A percentile compares a stretch with the other conserved stretches of the same genome.
These are phyloP conservation scores for Pichia cabralensis DNA, from an alignment of 805 yeast genomes.

Conservation along the genomic window DNA sequence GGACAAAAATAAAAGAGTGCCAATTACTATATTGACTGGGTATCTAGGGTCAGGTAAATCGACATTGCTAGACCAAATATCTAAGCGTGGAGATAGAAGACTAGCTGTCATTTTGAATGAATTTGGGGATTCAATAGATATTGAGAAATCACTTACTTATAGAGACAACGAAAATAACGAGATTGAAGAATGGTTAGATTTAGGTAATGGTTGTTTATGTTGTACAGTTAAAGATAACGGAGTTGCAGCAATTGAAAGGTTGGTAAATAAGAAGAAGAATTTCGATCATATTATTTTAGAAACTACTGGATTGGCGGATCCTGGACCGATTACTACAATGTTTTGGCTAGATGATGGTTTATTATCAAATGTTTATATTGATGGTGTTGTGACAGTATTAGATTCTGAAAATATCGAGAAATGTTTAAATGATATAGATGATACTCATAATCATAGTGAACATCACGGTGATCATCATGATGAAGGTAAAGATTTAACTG, in stretches of 20 bases:
- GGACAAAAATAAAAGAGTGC: constrained; percentile 42
- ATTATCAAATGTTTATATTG: constrained; percentile 74
- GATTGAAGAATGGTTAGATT: constrained; percentile 89
- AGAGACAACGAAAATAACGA: constrained; percentile 38
- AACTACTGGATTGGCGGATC: constrained; percentile 95
- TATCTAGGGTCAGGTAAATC: constrained; percentile 93
- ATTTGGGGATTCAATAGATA: constrained; percentile 83
- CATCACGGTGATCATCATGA: constrained; percentile 23
- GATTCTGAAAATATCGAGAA: constrained; percentile 59
- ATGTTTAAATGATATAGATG: constrained; percentile 50
- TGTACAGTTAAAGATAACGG: constrained; percentile 95
- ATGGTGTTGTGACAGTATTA: constrained; percentile 83
- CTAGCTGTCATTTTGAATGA: constrained; percentile 89
- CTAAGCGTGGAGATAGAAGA: constrained; percentile 56
- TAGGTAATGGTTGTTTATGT: constrained; percentile 94
- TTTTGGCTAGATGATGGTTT: constrained; percentile 95
- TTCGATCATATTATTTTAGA: constrained; percentile 90
- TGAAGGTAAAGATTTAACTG: constrained; percentile 39
- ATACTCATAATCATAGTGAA: constrained; percentile 34
- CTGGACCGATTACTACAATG: constrained; percentile 94
- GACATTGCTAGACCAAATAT: constrained; percentile 68
- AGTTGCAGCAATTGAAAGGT: constrained; percentile 84
- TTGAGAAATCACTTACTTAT: constrained; percentile 79
- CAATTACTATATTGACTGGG: constrained; percentile 90
- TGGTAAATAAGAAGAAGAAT: constrained; percentile 53